Evolutionary conservation across 2,329 filamentous ascomycete species (phyloP).

Genomic region (Xylaria hypoxylon): DNA sequence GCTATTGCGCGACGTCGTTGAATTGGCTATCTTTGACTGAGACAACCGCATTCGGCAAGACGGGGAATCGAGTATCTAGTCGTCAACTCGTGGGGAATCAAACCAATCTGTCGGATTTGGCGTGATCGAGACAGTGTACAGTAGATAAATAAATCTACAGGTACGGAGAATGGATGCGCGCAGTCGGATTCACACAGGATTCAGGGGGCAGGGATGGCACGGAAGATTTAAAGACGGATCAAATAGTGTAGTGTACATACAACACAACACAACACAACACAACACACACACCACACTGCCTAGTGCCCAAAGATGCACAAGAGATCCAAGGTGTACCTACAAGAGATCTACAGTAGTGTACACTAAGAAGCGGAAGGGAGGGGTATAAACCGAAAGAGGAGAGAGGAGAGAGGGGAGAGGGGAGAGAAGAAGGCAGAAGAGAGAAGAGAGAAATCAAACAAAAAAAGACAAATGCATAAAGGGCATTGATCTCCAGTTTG

Average conservation of each 20-base stretch:
- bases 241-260: background rate
- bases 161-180: background rate
- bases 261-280: too few species aligned
- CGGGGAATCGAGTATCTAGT: background rate
- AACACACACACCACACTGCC: too few species aligned
- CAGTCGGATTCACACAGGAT: conserved; percentile 10
- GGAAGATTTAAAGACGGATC: conserved; percentile 2
- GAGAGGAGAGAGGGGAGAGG: background rate
- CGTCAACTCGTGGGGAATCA: background rate
- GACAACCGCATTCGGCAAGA: conserved; percentile 27
- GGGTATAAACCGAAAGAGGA: background rate
- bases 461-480: background rate
- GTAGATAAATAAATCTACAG: background rate
- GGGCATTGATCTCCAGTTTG: background rate
- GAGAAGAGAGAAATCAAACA: conserved; percentile 1
- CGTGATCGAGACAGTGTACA: background rate
- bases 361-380: background rate
- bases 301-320: too few species aligned
- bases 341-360: conserved; percentile 2
- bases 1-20: background rate
- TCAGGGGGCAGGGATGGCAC: conserved; percentile 15
- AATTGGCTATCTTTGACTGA: conserved; percentile 6
- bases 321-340: too few species aligned
- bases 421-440: background rate
- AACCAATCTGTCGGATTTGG: conserved; percentile 3